Conservation (phyloP, 108 stramenopile genomes). For the Nannochloropsis oceanica region DNA sequence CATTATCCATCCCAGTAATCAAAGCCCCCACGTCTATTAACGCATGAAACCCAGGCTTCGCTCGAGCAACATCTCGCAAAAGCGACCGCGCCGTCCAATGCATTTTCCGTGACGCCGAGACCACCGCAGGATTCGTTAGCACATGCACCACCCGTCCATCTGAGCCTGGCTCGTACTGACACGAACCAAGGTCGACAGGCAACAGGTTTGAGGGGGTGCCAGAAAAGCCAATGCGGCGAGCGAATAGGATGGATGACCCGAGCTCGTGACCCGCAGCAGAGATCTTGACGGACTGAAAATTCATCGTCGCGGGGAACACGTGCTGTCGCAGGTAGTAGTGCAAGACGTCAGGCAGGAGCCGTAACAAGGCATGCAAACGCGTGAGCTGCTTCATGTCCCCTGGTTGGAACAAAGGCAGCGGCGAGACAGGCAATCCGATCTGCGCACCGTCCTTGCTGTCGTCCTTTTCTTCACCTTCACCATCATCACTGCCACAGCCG, state of each 20-base stretch:
- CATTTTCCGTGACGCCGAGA: not conserved
- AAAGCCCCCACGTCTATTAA: constrained; percentile 90
- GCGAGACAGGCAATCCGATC: not conserved
- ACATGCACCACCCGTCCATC: constrained; percentile 8
- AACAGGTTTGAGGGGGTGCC: constrained; percentile 37
- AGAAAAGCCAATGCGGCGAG: constrained; percentile 28
- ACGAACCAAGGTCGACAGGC: constrained; percentile 20
- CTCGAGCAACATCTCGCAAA: constrained; percentile 19
- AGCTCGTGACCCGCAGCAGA: constrained; percentile 23
- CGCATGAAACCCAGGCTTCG: constrained; percentile 53
- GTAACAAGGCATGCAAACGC: not conserved
- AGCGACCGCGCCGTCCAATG: constrained; percentile 35
- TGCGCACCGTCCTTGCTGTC: not conserved
- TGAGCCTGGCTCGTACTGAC: constrained; percentile 19
- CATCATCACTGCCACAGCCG: not conserved
- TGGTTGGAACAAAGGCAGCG: not conserved
- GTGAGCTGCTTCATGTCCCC: not conserved
- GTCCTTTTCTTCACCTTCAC: no score
- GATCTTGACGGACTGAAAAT: constrained; percentile 5
- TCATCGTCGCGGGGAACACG: not conserved
- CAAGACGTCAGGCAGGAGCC: not conserved
- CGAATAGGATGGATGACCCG: constrained; percentile 26
- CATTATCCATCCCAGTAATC: constrained; percentile 84
- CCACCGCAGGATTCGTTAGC: constrained; percentile 1
- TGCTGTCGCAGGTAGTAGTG: not conserved